phyloP scores from a whole-genome alignment of 169 alveolate genomes.

The Cryptosporidium felis region DNA sequence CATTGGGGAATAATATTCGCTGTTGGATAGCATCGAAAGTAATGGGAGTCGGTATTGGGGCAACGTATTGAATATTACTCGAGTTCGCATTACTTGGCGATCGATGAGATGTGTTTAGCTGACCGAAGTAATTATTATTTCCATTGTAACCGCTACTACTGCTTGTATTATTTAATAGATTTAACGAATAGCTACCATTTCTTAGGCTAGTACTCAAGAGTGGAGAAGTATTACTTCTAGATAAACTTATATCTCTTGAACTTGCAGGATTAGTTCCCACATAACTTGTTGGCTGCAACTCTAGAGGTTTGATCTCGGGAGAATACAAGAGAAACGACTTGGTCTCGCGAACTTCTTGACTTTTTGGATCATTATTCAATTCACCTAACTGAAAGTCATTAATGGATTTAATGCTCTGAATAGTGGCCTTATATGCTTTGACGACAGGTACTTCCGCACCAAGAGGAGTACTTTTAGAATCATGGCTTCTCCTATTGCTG shows the following conservation, averaged over 20 bases:
- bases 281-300: background rate
- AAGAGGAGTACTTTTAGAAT: background rate
- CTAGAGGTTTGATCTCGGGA: slow-evolving; percentile 6
- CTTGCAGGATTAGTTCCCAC: background rate
- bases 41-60: slow-evolving; percentile 32
- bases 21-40: slow-evolving; percentile 15
- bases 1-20: slow-evolving; percentile 7
- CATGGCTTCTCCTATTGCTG: background rate
- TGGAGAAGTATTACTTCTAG: background rate
- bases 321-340: slow-evolving; percentile 26
- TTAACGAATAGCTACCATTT: background rate
- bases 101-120: background rate
- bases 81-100: background rate
- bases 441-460: background rate
- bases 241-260: background rate
- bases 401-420: background rate
- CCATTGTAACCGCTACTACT: too few relatives aligned
- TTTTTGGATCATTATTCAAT: background rate
- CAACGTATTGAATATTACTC: background rate
- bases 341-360: background rate
- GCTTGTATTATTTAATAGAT: background rate
- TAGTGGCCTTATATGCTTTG: slow-evolving; percentile 58
- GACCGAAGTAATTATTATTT: background rate
- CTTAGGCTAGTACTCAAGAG: background rate
- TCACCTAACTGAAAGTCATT: background rate